A percentile compares a stretch with the other conserved stretches of the same genome.
Conservation (phyloP, 805 yeast species). For the Wickerhamomyces bisporus region DNA sequence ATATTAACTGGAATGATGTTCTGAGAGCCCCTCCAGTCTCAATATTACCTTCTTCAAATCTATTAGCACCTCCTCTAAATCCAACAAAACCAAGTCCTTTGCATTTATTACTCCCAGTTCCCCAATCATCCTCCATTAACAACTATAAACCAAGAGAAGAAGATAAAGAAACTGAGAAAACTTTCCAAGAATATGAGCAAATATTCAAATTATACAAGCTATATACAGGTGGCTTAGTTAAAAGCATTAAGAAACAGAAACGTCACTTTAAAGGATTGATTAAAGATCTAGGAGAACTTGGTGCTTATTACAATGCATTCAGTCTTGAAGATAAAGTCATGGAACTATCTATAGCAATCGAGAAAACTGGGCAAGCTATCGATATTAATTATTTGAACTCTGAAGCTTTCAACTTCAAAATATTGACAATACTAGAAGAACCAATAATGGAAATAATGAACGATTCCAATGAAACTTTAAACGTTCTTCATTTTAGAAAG, state of each 20-base stretch:
- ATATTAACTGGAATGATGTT: constrained; percentile 78
- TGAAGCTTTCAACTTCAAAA: constrained; percentile 33
- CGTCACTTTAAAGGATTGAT: constrained; percentile 49
- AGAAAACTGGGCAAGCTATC: constrained; percentile 79
- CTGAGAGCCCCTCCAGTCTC: constrained; percentile 50
- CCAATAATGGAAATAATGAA: constrained; percentile 32
- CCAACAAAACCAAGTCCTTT: constrained; percentile 54
- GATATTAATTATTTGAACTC: constrained; percentile 62
- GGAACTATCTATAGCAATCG: constrained; percentile 53
- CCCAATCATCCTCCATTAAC: constrained; percentile 35
- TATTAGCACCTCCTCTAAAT: constrained; percentile 57
- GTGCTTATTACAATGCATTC: constrained; percentile 61
- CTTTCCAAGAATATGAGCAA: constrained; percentile 24
- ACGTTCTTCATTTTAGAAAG: constrained; percentile 55
- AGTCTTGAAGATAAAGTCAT: constrained; percentile 39
- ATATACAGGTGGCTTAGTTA: constrained; percentile 18
- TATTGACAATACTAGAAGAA: constrained; percentile 32
- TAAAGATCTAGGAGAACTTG: constrained; percentile 68
- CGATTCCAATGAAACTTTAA: constrained; percentile 28
- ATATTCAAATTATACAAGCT: constrained; percentile 19
- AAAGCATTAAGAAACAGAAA: constrained; percentile 22
- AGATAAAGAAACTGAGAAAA: constrained; percentile 11
- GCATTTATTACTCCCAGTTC: constrained; percentile 59
- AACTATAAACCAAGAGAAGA: constrained; percentile 21
- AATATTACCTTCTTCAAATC: constrained; percentile 44